These are phyloP conservation scores for Colletotrichum sp. DNA, from an alignment of 2,329 filamentous ascomycete genomes.

Conservation along the genomic window DNA sequence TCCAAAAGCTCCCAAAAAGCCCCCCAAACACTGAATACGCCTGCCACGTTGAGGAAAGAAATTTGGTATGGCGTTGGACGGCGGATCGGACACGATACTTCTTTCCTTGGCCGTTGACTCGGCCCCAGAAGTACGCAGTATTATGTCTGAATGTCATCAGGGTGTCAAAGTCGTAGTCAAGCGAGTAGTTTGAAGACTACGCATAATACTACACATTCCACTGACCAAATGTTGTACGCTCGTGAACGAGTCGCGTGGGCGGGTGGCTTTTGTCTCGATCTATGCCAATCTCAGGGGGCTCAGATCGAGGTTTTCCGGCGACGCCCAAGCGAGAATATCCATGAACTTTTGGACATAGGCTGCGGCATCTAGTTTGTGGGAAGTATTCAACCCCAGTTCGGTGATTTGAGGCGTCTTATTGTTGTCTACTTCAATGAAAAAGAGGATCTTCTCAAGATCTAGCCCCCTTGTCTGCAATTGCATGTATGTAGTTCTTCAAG, in stretches of 20 bases:
- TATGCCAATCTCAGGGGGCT: background rate
- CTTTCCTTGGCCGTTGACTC: background rate
- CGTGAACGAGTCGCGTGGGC: slow-evolving; percentile 20
- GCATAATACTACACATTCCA: slow-evolving; percentile 33
- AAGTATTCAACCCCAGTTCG: background rate
- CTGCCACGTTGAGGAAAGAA: background rate
- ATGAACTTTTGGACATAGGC: background rate
- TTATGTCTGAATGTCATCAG: background rate
- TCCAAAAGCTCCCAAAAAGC: background rate
- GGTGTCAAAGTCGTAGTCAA: slow-evolving; percentile 20
- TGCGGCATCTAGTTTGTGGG: background rate
- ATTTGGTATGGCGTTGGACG: background rate
- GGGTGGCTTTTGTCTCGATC: background rate
- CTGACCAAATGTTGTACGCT: slow-evolving; percentile 33
- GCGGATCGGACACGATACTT: background rate
- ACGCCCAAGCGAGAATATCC: background rate
- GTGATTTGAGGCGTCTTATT: background rate
- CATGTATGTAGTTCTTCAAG: background rate
- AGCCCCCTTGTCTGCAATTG: slow-evolving; percentile 6
- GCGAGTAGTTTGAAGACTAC: slow-evolving; percentile 30
- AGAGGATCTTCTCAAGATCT: slow-evolving; percentile 11
- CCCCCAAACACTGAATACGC: background rate
- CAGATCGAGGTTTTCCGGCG: background rate
- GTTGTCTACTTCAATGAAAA: background rate
- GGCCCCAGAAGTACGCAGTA: background rate